Evolutionary conservation across 306 rosid species (phyloP), one percentile per base, ranked within the genome.

Genomic region (Dryas alaskensis): DNA sequence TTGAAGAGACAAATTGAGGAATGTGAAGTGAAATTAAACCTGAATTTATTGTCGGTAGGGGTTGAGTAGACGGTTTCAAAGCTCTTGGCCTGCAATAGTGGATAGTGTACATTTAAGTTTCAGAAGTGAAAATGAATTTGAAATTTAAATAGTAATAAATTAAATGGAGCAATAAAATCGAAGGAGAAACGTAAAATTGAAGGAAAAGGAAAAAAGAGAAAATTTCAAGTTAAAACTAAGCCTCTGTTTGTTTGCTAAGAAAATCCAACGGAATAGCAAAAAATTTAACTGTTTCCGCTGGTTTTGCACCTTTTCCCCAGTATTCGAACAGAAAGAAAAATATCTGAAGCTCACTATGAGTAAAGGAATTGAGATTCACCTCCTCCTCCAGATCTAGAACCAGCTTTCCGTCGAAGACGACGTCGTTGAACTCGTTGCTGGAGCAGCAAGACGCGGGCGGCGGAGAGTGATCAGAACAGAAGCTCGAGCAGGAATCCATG

Each of bases 341-440:
- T 49, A 46, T 47, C 9, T 16, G 47, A 50, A 75, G 47, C 64
- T 40, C 44, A 27, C 1, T 47, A 17, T 4, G 70, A 40, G 67
- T 12, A 4, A 67, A 12, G 78, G 70, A 67, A 78, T 66, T 12
- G 79, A 58, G 74, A 53, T 54, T 55, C 72, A 89, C 98, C 97
- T 89, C 82, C 72, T 87, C 98, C 97, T 89, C 82, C 73, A 81
- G 90, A 90, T 88, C 91, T 69, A 81, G 68, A 70, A 65, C 78
- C 48, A 71, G 39, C 69, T 69, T 52, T 54, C 74, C 66, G 37
- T 67, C 74, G 67, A 60, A 61, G 11, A 27, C 74, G 77, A 62
- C 78, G 75, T 83, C 79, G 65, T 60, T 48, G 37, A 79, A 65
- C 55, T 72, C 84, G 25, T 81, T 68, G 77, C 86, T 79, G 70